phyloP scores from a whole-genome alignment of 179 eudicot species.

The Spinacia oleracea region DNA sequence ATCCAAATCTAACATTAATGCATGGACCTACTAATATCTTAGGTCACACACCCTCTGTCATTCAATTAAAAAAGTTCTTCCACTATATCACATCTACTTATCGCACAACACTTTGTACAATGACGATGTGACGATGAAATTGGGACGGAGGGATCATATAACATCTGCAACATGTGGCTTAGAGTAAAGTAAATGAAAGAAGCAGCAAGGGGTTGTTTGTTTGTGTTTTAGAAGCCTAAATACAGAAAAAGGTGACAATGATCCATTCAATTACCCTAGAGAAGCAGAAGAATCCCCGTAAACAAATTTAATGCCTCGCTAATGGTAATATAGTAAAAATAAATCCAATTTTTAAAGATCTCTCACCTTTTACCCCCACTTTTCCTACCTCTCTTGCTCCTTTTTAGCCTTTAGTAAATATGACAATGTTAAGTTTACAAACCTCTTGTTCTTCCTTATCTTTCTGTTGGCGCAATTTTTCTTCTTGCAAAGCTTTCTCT shows the following conservation, averaged over 20 bases:
- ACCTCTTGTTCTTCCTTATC: conserved; percentile 80
- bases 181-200: not conserved
- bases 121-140: too few species aligned
- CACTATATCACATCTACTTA: too few species aligned
- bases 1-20: too few species aligned
- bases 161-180: not conserved
- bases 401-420: not conserved
- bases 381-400: not conserved
- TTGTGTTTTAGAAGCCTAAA: not conserved
- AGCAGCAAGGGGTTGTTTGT: not conserved
- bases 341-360: not conserved
- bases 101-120: too few species aligned
- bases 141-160: too few species aligned
- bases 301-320: not conserved
- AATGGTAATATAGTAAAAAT: not conserved
- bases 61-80: too few species aligned
- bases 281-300: not conserved
- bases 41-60: too few species aligned
- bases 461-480: conserved; percentile 65
- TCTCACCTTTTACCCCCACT: not conserved
- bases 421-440: conserved; percentile 18
- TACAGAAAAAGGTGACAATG: not conserved
- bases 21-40: too few species aligned
- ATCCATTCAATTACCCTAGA: not conserved
- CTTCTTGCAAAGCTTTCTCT: conserved; percentile 74